Percentiles rank a stretch among this genome's conserved stretches.
These are phyloP conservation scores for Phalaenopsis aphrodite DNA, from an alignment of 106 monocot genomes.

Conservation along the genomic window DNA sequence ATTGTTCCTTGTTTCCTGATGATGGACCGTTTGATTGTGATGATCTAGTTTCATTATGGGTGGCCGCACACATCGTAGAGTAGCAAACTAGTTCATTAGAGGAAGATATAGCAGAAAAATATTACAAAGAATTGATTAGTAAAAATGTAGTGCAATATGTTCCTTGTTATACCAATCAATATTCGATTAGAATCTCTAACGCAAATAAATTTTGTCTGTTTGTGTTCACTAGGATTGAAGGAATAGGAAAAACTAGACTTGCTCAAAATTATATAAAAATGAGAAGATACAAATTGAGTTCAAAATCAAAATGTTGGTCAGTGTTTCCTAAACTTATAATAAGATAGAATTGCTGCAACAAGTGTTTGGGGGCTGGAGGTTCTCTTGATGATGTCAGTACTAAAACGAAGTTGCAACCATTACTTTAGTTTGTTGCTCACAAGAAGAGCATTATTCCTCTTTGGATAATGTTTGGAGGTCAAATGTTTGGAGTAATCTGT, in stretches of 20 bases:
- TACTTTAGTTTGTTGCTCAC: not conserved
- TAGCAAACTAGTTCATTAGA: too few relatives aligned
- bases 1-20: too few relatives aligned
- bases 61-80: too few relatives aligned
- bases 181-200: too few relatives aligned
- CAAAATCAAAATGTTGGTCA: conserved; percentile 9
- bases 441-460: conserved; percentile 27
- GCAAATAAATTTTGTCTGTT: conserved; percentile 2
- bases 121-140: too few relatives aligned
- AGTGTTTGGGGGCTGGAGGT: conserved; percentile 16
- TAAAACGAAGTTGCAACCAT: conserved; percentile 5
- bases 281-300: conserved; percentile 4
- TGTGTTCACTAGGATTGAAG: conserved; percentile 25
- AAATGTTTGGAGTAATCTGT: conserved; percentile 25
- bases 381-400: not conserved
- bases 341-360: conserved; percentile 17
- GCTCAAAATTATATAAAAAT: conserved; percentile 25
- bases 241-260: conserved; percentile 45
- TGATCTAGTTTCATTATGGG: too few relatives aligned
- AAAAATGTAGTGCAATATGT: too few relatives aligned
- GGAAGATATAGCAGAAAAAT: too few relatives aligned
- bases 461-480: conserved; percentile 37
- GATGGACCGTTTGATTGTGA: too few relatives aligned
- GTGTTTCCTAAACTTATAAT: conserved; percentile 13
- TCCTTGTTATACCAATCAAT: too few relatives aligned